A percentile compares a stretch with the other conserved stretches of the same genome.
Conservation (phyloP, 140 eudicot genomes). For the Cichorium intybus region DNA sequence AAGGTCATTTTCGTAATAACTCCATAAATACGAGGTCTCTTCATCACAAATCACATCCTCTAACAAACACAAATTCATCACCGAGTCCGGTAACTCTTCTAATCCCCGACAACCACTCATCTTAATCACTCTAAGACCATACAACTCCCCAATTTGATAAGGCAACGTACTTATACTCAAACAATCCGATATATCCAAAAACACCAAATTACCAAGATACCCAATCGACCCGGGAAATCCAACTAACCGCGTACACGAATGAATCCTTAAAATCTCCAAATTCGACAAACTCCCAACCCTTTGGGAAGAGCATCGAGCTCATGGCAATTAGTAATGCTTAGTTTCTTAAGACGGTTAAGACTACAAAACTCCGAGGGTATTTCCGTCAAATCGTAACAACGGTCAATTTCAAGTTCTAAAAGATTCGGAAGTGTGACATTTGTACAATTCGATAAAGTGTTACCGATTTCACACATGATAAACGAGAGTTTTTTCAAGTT, state of each 20-base stretch:
- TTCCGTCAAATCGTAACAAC: constrained; percentile 37
- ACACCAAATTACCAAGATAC: constrained; percentile 20
- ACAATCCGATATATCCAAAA: constrained; percentile 51
- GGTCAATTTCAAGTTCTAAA: constrained; percentile 34
- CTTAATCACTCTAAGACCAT: constrained; percentile 28
- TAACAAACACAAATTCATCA: constrained; percentile 23
- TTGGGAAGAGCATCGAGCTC: constrained; percentile 32
- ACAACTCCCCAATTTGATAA: constrained; percentile 31
- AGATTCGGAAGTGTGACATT: constrained; percentile 32
- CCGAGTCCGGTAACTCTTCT: constrained; percentile 33
- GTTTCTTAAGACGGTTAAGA: constrained; percentile 25
- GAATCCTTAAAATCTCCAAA: constrained; percentile 34
- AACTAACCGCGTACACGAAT: constrained; percentile 36
- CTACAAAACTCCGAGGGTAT: constrained; percentile 32
- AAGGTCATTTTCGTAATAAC: constrained; percentile 18
- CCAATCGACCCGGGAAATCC: constrained; percentile 32
- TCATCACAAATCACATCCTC: constrained; percentile 44
- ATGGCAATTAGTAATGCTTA: constrained; percentile 42
- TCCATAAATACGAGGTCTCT: constrained; percentile 39
- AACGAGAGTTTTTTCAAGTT: constrained; percentile 40
- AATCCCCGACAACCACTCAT: constrained; percentile 45
- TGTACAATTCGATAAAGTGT: constrained; percentile 20
- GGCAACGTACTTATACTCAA: constrained; percentile 36
- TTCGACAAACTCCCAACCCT: constrained; percentile 26
- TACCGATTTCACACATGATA: constrained; percentile 38